Percentiles rank a stretch among this genome's conserved stretches.
phyloP scores from a whole-genome alignment of 495 filamentous ascomycete genomes.

The Hamigera avellanea region DNA sequence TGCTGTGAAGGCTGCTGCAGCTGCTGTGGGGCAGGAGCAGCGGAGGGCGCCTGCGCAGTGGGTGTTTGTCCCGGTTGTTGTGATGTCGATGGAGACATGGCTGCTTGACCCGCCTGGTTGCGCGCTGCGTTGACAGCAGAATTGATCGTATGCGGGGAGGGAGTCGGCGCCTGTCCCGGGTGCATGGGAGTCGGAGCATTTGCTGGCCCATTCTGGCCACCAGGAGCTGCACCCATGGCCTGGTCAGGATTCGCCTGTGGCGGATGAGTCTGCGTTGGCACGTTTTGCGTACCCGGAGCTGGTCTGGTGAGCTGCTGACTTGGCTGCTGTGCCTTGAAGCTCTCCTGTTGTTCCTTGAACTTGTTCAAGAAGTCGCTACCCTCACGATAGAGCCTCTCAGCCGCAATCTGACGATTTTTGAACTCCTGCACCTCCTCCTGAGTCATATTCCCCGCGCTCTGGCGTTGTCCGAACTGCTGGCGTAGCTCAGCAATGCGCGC shows the following conservation, averaged over 20 bases:
- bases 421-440: slow-evolving; percentile 33
- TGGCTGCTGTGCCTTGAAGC: slow-evolving; percentile 32
- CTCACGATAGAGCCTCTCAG: slow-evolving; percentile 35
- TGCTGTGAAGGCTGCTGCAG: slow-evolving; percentile 34
- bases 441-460: slow-evolving; percentile 24
- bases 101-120: slow-evolving; percentile 28
- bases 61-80: slow-evolving; percentile 26
- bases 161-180: slow-evolving; percentile 26
- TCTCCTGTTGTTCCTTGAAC: slow-evolving; percentile 38
- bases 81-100: slow-evolving; percentile 27
- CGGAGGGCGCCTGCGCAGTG: slow-evolving; percentile 21
- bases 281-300: slow-evolving; percentile 7
- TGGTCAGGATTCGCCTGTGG: slow-evolving; percentile 8
- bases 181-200: slow-evolving; percentile 17
- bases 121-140: slow-evolving; percentile 42
- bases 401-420: slow-evolving; percentile 29
- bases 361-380: slow-evolving; percentile 34
- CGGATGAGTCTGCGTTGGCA: slow-evolving; percentile 9
- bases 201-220: slow-evolving; percentile 12
- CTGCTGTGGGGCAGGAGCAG: slow-evolving; percentile 7
- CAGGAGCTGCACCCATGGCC: slow-evolving; percentile 9
- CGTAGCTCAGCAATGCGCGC: slow-evolving; percentile 27
- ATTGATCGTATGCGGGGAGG: slow-evolving; percentile 40
- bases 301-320: slow-evolving; percentile 20
- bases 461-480: slow-evolving; percentile 24